Conservation (phyloP, 1,284 basidiomycete species). For the Fistulina hepatica region DNA sequence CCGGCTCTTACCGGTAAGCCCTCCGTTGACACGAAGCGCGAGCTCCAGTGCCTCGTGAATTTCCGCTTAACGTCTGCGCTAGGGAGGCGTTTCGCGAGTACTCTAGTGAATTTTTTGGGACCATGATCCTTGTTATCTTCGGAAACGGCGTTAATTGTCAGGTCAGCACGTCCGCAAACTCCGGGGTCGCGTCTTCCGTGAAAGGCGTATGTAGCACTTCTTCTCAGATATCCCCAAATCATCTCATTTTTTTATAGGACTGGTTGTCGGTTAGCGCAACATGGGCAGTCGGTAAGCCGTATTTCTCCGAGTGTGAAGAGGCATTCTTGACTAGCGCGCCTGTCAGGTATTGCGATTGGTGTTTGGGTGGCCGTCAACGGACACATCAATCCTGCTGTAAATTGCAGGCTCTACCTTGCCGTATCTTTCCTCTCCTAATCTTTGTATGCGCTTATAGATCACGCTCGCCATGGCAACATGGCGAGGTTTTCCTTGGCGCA, state of each 20-base stretch:
- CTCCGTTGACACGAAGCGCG: no score
- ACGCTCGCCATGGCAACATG: constrained; percentile 60
- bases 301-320: constrained; percentile 17
- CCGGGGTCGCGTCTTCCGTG: constrained; percentile 38
- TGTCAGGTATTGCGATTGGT: constrained; percentile 41
- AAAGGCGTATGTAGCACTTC: constrained; percentile 41
- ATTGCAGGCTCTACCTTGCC: constrained; percentile 10
- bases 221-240: background rate
- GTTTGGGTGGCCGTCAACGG: constrained; percentile 62
- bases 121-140: constrained; percentile 52
- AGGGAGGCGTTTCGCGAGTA: constrained; percentile 39
- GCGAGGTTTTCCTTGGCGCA: constrained; percentile 69
- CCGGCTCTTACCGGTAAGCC: no score
- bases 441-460: constrained; percentile 27
- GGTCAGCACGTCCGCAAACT: constrained; percentile 39
- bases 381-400: constrained; percentile 68
- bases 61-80: no score
- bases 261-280: constrained; percentile 46
- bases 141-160: constrained; percentile 53
- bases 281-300: constrained; percentile 46
- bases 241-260: constrained; percentile 26
- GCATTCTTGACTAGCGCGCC: constrained; percentile 45
- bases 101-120: constrained; percentile 55
- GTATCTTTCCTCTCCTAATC: background rate
- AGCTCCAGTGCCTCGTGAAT: no score